Evolutionary conservation across 164 flowering plant genomes (phyloP), one percentile per base, ranked within the genome.

Genomic region (Macadamia integrifolia): DNA sequence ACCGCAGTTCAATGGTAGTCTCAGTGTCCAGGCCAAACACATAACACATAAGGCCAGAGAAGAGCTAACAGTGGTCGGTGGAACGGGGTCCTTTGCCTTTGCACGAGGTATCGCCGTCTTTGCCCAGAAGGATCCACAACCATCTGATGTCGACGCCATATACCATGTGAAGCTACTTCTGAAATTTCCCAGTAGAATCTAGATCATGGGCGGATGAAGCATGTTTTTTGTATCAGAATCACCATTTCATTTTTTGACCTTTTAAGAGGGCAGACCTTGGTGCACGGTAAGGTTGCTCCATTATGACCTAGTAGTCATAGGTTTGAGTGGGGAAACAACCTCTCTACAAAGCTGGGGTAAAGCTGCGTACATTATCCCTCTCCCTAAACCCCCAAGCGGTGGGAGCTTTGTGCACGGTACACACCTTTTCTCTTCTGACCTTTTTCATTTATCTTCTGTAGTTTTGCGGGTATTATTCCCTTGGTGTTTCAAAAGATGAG

Each of bases 11-110:
- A 76, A 87, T 0, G 96, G 98, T 9, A 85, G 93, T 65, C 69
- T 92, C 1, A 80, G 96, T 18, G 69, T 92, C 23, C 77, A 83
- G 69, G 88, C 90, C 18, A 84, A 79, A 65, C 70, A 80, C 48
- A 60, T 88, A 0, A 74, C 17, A 0, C 62, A 81, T 66, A 79
- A 75, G 62, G 79, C 73, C 44, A 70, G 30, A 28, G 81, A 87
- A 53, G 86, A 87, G 57, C 81, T 90, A 28, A 76, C 35, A 3
- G 92, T 90, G 9, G 85, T 89, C n/a, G 98, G 98, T 1, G 96
- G 98, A 3, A 90, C 98, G 0, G 92, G 95, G 0, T 83, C 89
- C 18, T 92, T 90, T 62, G 98, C 93, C 32, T 92, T 90, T 77
- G 96, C 92, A 1, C 79, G 85, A 18, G 98, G 98, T 18, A 61